Base-by-base conservation (phyloP, 768 basidiomycete species). In the Auriscalpium orientale region DNA sequence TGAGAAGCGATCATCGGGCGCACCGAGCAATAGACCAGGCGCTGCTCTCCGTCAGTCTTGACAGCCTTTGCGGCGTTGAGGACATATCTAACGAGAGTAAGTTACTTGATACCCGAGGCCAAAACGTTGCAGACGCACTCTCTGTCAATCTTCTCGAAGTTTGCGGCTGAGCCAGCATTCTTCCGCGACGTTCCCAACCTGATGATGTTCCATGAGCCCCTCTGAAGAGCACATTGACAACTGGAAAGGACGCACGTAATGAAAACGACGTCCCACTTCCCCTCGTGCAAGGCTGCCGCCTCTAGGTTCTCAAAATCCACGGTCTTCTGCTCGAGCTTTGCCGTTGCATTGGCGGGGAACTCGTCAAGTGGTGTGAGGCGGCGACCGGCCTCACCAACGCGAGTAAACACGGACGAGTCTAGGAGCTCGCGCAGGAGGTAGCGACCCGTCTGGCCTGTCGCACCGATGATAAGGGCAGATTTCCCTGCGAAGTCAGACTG, bases 81-180 rank as follows among this genome's bases (percentile, higher is more conserved):
- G 13, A 89, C 86, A 63, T 87, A 87, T 68, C 87, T 85, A 38
- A 6, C n/a, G 49, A 10, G 0, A 43, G 16, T 52, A 38, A 7
- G 53, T 37, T 16, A 45, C 28, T 16, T 38, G 28, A 33, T 54
- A 21, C 21, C 33, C 16, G 20, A 28, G 16, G 7, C 11, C 21
- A 37, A 40, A 49, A 16, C 11, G 33, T 35, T 35, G 55, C 48
- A 34, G 21, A 15, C 28, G 72, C 60, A 89, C 81, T 87, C 83
- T 68, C 84, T 72, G 62, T 91, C 89, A 56, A 91, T 88, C 72
- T 80, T 86, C 67, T 85, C 83, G 60, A 89, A 91, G 11, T 77
- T 77, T 35, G 76, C 79, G 0, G 78, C 78, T 58, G 83, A 78
- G 3, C 87, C 87, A 0, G 87, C 88, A 12, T 43, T 58, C 13